Conservation (phyloP, 805 yeast genomes). For the Saccharomycopsis fibuligera region DNA sequence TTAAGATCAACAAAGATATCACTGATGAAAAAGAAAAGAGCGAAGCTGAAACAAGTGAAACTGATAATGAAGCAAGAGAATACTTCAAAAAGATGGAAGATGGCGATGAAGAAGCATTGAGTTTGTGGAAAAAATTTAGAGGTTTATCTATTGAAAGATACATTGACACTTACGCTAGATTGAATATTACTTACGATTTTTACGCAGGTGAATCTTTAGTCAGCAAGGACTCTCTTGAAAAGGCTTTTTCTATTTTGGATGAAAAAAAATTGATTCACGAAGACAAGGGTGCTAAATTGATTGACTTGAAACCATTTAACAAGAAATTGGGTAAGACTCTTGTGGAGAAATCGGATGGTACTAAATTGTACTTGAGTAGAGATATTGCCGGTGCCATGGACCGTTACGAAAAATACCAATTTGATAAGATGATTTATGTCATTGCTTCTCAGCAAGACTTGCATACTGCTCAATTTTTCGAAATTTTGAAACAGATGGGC, state of each 20-base stretch:
- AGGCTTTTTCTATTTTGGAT: constrained; percentile 55
- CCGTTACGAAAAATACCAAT: constrained; percentile 75
- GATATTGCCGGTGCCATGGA: constrained; percentile 95
- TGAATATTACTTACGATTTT: constrained; percentile 80
- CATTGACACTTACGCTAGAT: constrained; percentile 81
- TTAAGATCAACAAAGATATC: constrained; percentile 74
- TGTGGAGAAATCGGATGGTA: constrained; percentile 92
- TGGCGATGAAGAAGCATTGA: constrained; percentile 76
- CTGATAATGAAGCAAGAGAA: constrained; percentile 79
- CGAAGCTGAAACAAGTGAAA: constrained; percentile 35
- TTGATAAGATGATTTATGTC: constrained; percentile 94
- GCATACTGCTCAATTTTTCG: constrained; percentile 90
- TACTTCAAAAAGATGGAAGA: constrained; percentile 90
- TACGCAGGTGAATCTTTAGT: constrained; percentile 98
- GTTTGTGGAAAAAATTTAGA: constrained; percentile 82
- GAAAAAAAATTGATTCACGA: constrained; percentile 69
- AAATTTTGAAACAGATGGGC: constrained; percentile 86
- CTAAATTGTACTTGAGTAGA: constrained; percentile 88
- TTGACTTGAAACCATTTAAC: constrained; percentile 77
- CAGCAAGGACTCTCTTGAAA: constrained; percentile 60
- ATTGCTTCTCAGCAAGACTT: constrained; percentile 96
- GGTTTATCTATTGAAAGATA: constrained; percentile 85
- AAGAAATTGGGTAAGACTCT: constrained; percentile 91
- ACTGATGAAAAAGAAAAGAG: constrained; percentile 45
- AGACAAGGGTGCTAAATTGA: constrained; percentile 86